phyloP scores from a whole-genome alignment of 768 basidiomycete genomes.

The Cystofilobasidium capitatum region DNA sequence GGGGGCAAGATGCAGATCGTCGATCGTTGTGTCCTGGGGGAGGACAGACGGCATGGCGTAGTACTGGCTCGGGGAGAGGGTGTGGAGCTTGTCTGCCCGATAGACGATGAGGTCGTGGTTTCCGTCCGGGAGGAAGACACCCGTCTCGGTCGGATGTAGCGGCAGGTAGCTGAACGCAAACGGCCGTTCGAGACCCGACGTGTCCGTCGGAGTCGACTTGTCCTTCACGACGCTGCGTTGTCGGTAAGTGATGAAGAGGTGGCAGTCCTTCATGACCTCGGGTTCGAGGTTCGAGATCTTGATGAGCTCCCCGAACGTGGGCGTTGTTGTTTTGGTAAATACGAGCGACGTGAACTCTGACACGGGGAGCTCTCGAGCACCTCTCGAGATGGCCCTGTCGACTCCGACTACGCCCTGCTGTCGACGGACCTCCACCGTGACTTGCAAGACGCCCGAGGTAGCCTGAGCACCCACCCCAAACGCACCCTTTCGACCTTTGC shows the following conservation, averaged over 20 bases:
- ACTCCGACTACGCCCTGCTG: slow-evolving; percentile 60
- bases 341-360: slow-evolving; percentile 83
- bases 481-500: slow-evolving; percentile 27
- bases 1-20: slow-evolving; percentile 42
- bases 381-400: slow-evolving; percentile 59
- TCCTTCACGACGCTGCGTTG: slow-evolving; percentile 44
- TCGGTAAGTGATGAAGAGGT: slow-evolving; percentile 88
- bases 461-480: slow-evolving; percentile 44
- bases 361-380: slow-evolving; percentile 71
- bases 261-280: slow-evolving; percentile 63
- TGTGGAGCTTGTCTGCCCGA: slow-evolving; percentile 59
- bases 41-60: slow-evolving; percentile 58
- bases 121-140: slow-evolving; percentile 79
- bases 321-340: slow-evolving; percentile 74
- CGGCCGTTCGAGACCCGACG: slow-evolving; percentile 52
- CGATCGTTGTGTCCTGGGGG: slow-evolving; percentile 44
- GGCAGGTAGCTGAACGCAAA: slow-evolving; percentile 92
- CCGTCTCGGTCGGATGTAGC: slow-evolving; percentile 57
- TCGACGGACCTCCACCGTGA: slow-evolving; percentile 77
- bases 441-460: slow-evolving; percentile 62
- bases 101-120: slow-evolving; percentile 77
- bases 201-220: slow-evolving; percentile 29
- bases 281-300: slow-evolving; percentile 64
- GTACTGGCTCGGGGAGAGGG: slow-evolving; percentile 61
- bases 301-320: slow-evolving; percentile 86